Base-by-base conservation (phyloP, 306 rosid species). In the Vigna trinervia region DNA sequence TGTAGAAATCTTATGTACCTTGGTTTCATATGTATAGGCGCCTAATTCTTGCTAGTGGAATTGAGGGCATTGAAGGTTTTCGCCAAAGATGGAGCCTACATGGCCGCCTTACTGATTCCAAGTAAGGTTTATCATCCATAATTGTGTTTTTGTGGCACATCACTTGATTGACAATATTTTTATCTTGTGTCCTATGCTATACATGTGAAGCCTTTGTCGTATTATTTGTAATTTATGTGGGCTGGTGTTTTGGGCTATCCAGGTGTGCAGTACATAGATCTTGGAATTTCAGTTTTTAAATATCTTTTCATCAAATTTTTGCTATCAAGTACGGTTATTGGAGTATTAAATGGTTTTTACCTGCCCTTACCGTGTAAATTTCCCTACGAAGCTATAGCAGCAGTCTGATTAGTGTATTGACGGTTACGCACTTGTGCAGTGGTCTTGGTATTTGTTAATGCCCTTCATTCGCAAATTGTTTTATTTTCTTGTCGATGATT, bases 51-150 rank as follows among this genome's bases (percentile, higher is more conserved):
- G 98, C 98, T 63, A 95, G 96, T 80, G 98, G 97, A 71, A 46
- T 85, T 23, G 90, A 88, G 82, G 97, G 98, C 75, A 74, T 90
- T 19, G 97, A 92, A 38, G 96, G 97, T 75, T 92, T 95, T 80
- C 93, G 93, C 80, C 92, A 92, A 82, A 82, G 97, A 71, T 95
- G 97, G 98, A 90, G 97, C 83, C 89, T 90, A 74, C 97, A 90
- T 19, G 98, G 97, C 78, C 92, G 93, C 72, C 91, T 92, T 78
- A 84, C 92, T 14, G 97, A 92, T 74, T 78, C 97, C 83, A 90
- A 88, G 97, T 95, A 90, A 75, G 62, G 58, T 65, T 63, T 17
- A 78, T 73, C 53, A 61, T 65, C 58, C 82, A 54, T 59, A 50
- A 28, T 68, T 79, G 46, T 75, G 58, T 60, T 85, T 73, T 72